phyloP scores from a whole-genome alignment of 2,329 filamentous ascomycete species.

The Fusarium cyanostomum region DNA sequence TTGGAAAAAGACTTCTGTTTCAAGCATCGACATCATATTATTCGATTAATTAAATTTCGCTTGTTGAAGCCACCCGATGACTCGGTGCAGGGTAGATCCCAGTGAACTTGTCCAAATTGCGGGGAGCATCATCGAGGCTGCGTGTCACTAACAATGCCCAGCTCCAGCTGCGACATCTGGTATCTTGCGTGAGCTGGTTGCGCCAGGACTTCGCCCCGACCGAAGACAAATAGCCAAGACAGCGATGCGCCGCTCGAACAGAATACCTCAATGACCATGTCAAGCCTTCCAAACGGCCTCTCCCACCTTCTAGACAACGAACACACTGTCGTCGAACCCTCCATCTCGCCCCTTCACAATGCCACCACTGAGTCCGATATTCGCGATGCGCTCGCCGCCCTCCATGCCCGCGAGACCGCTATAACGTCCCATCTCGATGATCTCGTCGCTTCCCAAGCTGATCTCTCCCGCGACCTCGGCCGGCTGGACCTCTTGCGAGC shows the following conservation, averaged over 20 bases:
- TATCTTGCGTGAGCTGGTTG: constrained; percentile 19
- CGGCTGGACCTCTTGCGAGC: constrained; percentile 90
- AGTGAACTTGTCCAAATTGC: constrained; percentile 16
- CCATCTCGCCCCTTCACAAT: constrained; percentile 64
- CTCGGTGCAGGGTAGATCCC: constrained; percentile 33
- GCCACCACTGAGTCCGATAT: constrained; percentile 82
- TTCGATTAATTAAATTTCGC: background rate
- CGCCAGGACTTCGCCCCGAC: constrained; percentile 21
- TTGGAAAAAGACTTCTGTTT: background rate
- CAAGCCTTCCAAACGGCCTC: constrained; percentile 57
- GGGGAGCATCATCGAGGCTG: constrained; percentile 35
- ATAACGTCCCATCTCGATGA: constrained; percentile 79
- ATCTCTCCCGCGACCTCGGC: constrained; percentile 85
- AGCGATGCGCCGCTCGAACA: constrained; percentile 56
- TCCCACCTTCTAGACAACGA: constrained; percentile 46
- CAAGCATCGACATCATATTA: background rate
- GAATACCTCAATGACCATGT: constrained; percentile 57
- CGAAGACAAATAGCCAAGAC: constrained; percentile 38
- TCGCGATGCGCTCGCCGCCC: constrained; percentile 75
- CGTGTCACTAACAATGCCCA: constrained; percentile 40
- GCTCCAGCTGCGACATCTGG: constrained; percentile 19
- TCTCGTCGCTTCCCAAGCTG: constrained; percentile 83
- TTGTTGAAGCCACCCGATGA: background rate
- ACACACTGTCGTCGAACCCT: constrained; percentile 43
- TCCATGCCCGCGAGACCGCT: constrained; percentile 78